A percentile compares a stretch with the other conserved stretches of the same genome.
Evolutionary conservation across 177 flowering plant species (phyloP).

Genomic region (Vitis hybrid): DNA sequence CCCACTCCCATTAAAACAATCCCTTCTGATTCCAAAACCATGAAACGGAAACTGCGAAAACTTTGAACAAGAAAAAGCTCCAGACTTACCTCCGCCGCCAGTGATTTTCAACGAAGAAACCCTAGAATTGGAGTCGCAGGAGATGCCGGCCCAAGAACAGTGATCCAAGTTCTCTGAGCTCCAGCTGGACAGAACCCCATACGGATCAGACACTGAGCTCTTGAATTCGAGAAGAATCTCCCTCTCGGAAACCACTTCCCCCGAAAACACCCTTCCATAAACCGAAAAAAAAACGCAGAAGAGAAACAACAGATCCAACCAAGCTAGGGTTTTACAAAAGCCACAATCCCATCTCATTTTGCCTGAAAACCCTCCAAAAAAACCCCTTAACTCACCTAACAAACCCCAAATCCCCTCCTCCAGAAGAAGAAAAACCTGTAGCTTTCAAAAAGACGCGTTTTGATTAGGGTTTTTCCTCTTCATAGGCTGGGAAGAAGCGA

Average conservation of each 20-base stretch:
- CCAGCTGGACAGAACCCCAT: constrained; percentile 62
- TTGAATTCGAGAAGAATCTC: constrained; percentile 54
- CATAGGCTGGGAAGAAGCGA: no score
- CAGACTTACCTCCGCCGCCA: constrained; percentile 39
- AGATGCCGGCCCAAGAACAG: constrained; percentile 70
- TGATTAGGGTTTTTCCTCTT: no score
- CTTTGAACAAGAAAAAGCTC: constrained; percentile 29
- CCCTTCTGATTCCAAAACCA: constrained; percentile 39
- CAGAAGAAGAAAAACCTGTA: not conserved
- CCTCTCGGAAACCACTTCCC: constrained; percentile 28
- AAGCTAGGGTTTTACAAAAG: constrained; percentile 13
- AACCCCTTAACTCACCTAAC: no score
- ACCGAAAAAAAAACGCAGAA: constrained; percentile 4
- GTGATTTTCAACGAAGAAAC: constrained; percentile 37
- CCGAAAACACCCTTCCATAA: constrained; percentile 9
- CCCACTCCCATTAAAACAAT: constrained; percentile 22
- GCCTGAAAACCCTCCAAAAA: not conserved
- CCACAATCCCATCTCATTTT: constrained; percentile 21
- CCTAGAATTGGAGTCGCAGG: constrained; percentile 50
- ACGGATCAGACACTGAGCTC: constrained; percentile 48
- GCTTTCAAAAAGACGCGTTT: no score
- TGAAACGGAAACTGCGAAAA: constrained; percentile 23
- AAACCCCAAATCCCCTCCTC: no score
- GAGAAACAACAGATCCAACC: constrained; percentile 9
- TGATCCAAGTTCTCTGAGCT: constrained; percentile 20